A percentile compares a stretch with the other conserved stretches of the same genome.
Evolutionary conservation across 1,284 basidiomycete species (phyloP).

Genomic region (Trametes hirsuta): DNA sequence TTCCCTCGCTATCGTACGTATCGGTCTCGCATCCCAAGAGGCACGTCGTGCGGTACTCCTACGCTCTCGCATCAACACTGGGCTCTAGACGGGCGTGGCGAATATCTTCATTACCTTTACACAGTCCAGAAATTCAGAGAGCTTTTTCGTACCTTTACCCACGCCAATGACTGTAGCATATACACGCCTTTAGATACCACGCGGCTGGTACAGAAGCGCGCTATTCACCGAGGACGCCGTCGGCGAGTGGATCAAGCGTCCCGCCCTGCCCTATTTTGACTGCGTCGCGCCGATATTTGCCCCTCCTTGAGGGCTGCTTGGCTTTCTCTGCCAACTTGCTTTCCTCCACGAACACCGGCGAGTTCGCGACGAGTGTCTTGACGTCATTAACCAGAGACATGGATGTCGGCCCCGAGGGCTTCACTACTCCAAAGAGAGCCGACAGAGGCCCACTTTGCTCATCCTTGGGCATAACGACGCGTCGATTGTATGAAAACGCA

Average conservation of each 20-base stretch:
- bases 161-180: slow-evolving; percentile 79
- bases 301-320: slow-evolving; percentile 39
- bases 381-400: slow-evolving; percentile 91
- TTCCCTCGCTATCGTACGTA: slow-evolving; percentile 90
- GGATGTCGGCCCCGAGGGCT: slow-evolving; percentile 88
- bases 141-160: slow-evolving; percentile 88
- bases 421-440: slow-evolving; percentile 82
- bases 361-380: slow-evolving; percentile 80
- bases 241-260: slow-evolving; percentile 96
- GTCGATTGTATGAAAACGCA: not conserved
- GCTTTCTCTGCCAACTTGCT: slow-evolving; percentile 53
- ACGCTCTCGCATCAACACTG: slow-evolving; percentile 17
- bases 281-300: slow-evolving; percentile 44
- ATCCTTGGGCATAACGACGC: slow-evolving; percentile 64
- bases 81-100: slow-evolving; percentile 8
- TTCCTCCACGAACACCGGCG: slow-evolving; percentile 77
- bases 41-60: slow-evolving; percentile 94
- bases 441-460: slow-evolving; percentile 65
- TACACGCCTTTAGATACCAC: not conserved
- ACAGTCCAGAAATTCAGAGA: slow-evolving; percentile 87
- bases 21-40: slow-evolving; percentile 95
- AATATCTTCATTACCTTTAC: slow-evolving; percentile 68
- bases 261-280: slow-evolving; percentile 92
- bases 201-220: not conserved
- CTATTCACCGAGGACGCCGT: slow-evolving; percentile 79